phyloP scores from a whole-genome alignment of 1,284 basidiomycete genomes.

The Fistulinella staudtii region DNA sequence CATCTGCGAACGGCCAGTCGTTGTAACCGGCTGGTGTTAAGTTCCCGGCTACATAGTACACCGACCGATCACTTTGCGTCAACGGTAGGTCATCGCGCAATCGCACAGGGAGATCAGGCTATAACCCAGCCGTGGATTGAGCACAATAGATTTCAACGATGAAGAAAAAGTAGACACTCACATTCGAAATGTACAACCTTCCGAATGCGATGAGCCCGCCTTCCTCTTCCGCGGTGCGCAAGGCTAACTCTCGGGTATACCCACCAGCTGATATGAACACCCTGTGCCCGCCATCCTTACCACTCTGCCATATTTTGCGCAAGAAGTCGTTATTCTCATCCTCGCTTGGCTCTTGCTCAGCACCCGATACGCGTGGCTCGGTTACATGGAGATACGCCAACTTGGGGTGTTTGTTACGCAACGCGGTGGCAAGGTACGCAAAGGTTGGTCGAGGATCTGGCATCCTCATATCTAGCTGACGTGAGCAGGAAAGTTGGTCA shows the following conservation, averaged over 20 bases:
- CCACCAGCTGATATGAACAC: conserved; percentile 49
- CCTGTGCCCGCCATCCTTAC: conserved; percentile 17
- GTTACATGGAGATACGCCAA: conserved; percentile 59
- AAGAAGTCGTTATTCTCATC: conserved; percentile 19
- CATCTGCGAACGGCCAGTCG: conserved; percentile 23
- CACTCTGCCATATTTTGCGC: conserved; percentile 33
- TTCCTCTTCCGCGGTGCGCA: conserved; percentile 19
- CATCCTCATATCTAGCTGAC: conserved; percentile 29
- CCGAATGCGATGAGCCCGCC: conserved; percentile 44
- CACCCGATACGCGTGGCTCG: conserved; percentile 39
- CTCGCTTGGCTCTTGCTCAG: not conserved
- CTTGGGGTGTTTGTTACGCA: conserved; percentile 32
- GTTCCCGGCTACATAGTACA: conserved; percentile 16
- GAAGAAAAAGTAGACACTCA: not conserved
- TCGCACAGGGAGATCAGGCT: conserved; percentile 44
- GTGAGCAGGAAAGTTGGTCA: not conserved
- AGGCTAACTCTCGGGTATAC: conserved; percentile 18
- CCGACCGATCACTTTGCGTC: conserved; percentile 14
- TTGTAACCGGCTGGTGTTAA: conserved; percentile 22
- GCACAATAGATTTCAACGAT: not conserved
- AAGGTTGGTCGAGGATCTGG: conserved; percentile 41
- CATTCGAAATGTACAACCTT: conserved; percentile 29
- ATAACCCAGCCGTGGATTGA: not conserved
- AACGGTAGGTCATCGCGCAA: conserved; percentile 17
- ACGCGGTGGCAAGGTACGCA: conserved; percentile 34